Conservation (phyloP, 1,139 yeast species). For the Taiozyma onychis region DNA sequence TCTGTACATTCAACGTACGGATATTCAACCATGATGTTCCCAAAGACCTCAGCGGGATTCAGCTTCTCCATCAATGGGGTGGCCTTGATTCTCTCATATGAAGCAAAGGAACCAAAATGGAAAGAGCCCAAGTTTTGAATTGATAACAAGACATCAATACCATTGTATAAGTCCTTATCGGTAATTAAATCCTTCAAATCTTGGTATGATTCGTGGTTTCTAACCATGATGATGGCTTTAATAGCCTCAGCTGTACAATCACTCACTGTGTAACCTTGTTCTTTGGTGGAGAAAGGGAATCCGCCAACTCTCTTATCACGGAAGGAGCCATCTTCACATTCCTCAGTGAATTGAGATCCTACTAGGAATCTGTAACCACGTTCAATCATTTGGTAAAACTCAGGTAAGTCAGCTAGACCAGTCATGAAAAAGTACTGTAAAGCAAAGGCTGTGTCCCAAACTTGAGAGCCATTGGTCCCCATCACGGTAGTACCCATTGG, state of each 20-base stretch:
- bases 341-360: slow-evolving; percentile 78
- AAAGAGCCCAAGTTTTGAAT: slow-evolving; percentile 75
- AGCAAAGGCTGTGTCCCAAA: slow-evolving; percentile 94
- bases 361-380: slow-evolving; percentile 67
- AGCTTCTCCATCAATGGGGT: slow-evolving; percentile 68
- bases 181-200: slow-evolving; percentile 47
- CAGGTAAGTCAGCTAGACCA: slow-evolving; percentile 68
- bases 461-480: slow-evolving; percentile 98
- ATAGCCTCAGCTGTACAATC: slow-evolving; percentile 97
- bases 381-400: slow-evolving; percentile 57
- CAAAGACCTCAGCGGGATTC: slow-evolving; percentile 97
- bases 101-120: slow-evolving; percentile 88
- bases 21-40: slow-evolving; percentile 96
- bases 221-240: slow-evolving; percentile 91
- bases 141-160: slow-evolving; percentile 63
- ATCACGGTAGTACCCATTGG: slow-evolving; percentile 88
- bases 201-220: slow-evolving; percentile 50
- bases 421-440: slow-evolving; percentile 78
- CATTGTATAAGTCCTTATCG: slow-evolving; percentile 51
- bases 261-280: slow-evolving; percentile 93
- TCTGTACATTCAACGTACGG: slow-evolving; percentile 99
- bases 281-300: slow-evolving; percentile 95
- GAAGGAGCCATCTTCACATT: slow-evolving; percentile 72
- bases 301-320: slow-evolving; percentile 88
- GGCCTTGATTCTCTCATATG: slow-evolving; percentile 85